Base-by-base conservation (phyloP, 1,139 yeast genomes). In the Saccharomyces hybrid region DNA sequence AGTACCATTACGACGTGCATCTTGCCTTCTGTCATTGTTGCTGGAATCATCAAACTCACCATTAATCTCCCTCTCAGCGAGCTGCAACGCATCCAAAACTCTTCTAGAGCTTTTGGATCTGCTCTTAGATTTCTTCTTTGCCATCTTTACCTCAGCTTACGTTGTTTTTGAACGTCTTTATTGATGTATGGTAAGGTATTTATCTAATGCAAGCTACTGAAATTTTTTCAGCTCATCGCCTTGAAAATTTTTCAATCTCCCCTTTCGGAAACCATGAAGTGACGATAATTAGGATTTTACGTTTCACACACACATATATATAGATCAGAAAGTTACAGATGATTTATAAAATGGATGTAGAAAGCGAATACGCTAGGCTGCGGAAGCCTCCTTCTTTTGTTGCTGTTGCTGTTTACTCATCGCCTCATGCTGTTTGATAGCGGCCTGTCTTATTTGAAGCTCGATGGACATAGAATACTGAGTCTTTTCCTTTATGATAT, bases 401-500 rank as follows among this genome's bases (percentile, higher is more conserved):
- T 38, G 42, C 11, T 34, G 42, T 6, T 38, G 42, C 42, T 38
- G 51, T 27, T 42, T 41, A 19, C 56, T 54, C 28, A 51, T 53
- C 34, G 58, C 65, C 47, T 62, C 65, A 48, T 61, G 68, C 32
- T 57, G 65, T 48, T 50, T 58, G 38, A 64, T 52, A 3, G 67
- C 68, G 1, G 61, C 58, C 48, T 64, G 63, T 58, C 72, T 66
- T 7, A 69, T 61, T 52, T 64, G 67, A 42, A 57, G 57, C 49
- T 68, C 72, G 49, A 69, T 62, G 3, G 70, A 64, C 52, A 66
- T 25, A 2, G 71, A 63, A 1, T 69, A 62, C 52, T 65, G 68
- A 23, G 63, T 57, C 56, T 86, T 86, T 63, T 83, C 88, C 56
- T 78, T 79, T 59, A 93, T 83, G 41, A 93, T 85, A 44, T 79